Conservation (phyloP, 306 rosid species). For the Medicago arabica region DNA sequence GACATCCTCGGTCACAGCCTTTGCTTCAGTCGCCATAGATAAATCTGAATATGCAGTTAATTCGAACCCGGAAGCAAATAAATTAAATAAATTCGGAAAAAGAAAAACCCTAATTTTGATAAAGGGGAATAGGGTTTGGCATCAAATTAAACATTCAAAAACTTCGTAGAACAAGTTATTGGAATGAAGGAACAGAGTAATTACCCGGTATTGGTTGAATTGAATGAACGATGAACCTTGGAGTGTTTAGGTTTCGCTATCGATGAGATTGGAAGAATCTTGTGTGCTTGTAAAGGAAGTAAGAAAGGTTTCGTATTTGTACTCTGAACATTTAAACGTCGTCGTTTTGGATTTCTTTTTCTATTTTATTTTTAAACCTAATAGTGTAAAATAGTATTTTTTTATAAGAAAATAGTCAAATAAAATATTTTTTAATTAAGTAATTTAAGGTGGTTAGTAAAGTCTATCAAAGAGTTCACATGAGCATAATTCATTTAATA, state of each 20-base stretch:
- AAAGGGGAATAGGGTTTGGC: not conserved
- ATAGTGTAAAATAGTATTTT: no score
- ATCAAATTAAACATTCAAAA: not conserved
- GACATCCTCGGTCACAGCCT: conserved; percentile 65
- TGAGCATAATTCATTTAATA: no score
- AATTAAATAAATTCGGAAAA: not conserved
- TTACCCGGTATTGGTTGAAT: conserved; percentile 12
- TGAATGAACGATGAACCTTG: not conserved
- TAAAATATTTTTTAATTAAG: no score
- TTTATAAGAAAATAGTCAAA: no score
- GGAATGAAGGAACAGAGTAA: not conserved
- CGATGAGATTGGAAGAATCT: conserved; percentile 5
- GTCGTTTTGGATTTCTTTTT: not conserved
- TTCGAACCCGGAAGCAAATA: not conserved
- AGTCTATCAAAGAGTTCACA: no score
- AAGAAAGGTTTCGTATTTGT: not conserved
- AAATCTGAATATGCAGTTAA: conserved; percentile 35
- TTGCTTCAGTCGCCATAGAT: conserved; percentile 74
- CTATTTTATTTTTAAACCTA: not conserved
- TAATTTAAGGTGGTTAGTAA: no score
- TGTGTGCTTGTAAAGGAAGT: conserved; percentile 7
- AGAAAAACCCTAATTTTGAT: conserved; percentile 33
- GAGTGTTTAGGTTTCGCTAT: not conserved
- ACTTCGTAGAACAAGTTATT: not conserved
- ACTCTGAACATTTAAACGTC: not conserved